Percentiles rank a stretch among this genome's conserved stretches.
These are phyloP conservation scores for Escovopsis sp. DNA, from an alignment of 2,329 filamentous ascomycete species.

Conservation along the genomic window DNA sequence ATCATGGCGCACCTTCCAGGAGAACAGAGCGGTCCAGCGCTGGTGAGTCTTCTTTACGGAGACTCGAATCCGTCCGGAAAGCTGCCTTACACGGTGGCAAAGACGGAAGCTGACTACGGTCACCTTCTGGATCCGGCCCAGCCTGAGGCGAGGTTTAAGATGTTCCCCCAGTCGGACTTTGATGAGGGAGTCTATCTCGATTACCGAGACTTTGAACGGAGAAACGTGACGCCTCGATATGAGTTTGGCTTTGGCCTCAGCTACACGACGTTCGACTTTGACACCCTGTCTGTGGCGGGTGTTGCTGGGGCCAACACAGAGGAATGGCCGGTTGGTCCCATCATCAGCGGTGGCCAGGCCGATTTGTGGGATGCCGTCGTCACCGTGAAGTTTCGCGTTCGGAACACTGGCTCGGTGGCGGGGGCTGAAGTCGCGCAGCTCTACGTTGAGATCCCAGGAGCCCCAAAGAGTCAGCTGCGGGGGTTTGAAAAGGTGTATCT, in stretches of 20 bases:
- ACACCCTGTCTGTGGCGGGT: slow-evolving; percentile 23
- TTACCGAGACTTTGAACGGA: slow-evolving; percentile 38
- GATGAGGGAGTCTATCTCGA: slow-evolving; percentile 37
- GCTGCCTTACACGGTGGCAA: slow-evolving; percentile 47
- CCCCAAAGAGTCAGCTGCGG: slow-evolving; percentile 44
- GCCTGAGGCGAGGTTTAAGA: slow-evolving; percentile 35
- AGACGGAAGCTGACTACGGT: slow-evolving; percentile 40
- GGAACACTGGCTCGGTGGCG: slow-evolving; percentile 26
- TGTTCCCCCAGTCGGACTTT: slow-evolving; percentile 37
- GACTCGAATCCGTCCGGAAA: slow-evolving; percentile 40
- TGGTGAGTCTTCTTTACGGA: slow-evolving; percentile 44
- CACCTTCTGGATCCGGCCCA: slow-evolving; percentile 23
- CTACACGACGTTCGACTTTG: slow-evolving; percentile 39
- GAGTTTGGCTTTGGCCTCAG: slow-evolving; percentile 43
- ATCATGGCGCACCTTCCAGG: slow-evolving; percentile 51
- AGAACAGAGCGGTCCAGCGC: slow-evolving; percentile 42
- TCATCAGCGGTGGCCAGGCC: slow-evolving; percentile 28
- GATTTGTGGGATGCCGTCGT: slow-evolving; percentile 34
- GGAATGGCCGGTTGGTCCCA: slow-evolving; percentile 23
- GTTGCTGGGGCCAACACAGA: slow-evolving; percentile 9
- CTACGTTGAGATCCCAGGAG: slow-evolving; percentile 30
- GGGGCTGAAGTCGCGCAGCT: slow-evolving; percentile 35
- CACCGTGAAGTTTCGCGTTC: slow-evolving; percentile 22
- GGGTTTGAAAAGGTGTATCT: slow-evolving; percentile 49
- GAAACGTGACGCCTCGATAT: slow-evolving; percentile 33